Evolutionary conservation across 805 yeast genomes (phyloP), one percentile per base, ranked within the genome.

Genomic region (Suhomyces emberorum): DNA sequence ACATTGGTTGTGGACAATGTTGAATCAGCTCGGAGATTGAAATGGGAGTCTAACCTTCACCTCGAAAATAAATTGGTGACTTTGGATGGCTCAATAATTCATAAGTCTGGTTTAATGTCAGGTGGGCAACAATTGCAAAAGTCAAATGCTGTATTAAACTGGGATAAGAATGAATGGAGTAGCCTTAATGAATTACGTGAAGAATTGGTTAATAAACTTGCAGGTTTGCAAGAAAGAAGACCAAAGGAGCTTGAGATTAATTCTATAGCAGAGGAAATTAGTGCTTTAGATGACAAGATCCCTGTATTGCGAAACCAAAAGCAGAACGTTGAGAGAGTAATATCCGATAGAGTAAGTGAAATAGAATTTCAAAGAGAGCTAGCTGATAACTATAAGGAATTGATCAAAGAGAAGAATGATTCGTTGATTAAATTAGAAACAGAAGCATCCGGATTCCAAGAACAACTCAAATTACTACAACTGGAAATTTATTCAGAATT

Each of bases 31-130:
- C 76, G 81, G 51, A 63, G 69, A 1, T 61, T 91, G 39, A 79
- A 86, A 52, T 87, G 95, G 91, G 69, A 70, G 14, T 61, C 64
- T 24, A 38, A 43, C 14, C 31, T 35, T 10, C 28, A 44, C 10
- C 60, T 77, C 19, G 26, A 65, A 5, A 72, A 72, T 32, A 88
- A 85, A 55, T 57, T 84, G 32, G 95, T 89, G 2, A 77, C 96
- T 0, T 51, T 87, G 10, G 88, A 87, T 33, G 98, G 98, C 2
- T 77, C 91, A 0, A 68, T 88, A 20, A 84, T 93, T 31, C 88
- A 87, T 53, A 79, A 78, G 50, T 81, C 91, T 4, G 96, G 96
- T 5, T 69, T 88, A 24, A 87, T 93, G 95, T 83, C 97, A 7
- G 97, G 97, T 56, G 97, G 97, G 46, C 63, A 70, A 19, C 69